A percentile compares a stretch with the other conserved stretches of the same genome.
Evolutionary conservation across 306 rosid species (phyloP).

Genomic region (Medicago arabica): DNA sequence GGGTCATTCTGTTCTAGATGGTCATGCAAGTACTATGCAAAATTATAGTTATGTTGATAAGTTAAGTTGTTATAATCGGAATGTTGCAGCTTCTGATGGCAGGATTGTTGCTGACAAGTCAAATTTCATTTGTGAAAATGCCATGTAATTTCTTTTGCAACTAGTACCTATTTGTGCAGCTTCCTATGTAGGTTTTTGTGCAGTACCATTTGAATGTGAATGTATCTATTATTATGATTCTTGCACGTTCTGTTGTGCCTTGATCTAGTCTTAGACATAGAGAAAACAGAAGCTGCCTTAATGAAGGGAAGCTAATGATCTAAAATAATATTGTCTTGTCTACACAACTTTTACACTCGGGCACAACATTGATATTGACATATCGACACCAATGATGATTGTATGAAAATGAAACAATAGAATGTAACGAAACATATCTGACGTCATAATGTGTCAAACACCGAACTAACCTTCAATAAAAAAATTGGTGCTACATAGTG

Average conservation of each 20-base stretch:
- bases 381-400: neutral
- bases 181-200: constrained; percentile 32
- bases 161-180: constrained; percentile 19
- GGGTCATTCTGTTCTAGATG: constrained; percentile 73
- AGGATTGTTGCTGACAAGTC: constrained; percentile 48
- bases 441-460: too few relatives aligned
- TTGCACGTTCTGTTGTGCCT: neutral
- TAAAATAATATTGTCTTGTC: neutral
- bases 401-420: neutral
- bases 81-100: constrained; percentile 52
- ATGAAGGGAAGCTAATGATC: neutral
- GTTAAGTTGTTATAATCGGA: constrained; percentile 51
- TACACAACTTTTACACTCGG: neutral
- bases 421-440: neutral
- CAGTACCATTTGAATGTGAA: constrained; percentile 22
- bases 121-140: constrained; percentile 46
- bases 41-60: constrained; percentile 46
- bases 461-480: neutral
- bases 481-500: neutral
- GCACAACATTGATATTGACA: neutral
- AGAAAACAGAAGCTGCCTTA: neutral
- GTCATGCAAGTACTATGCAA: constrained; percentile 60
- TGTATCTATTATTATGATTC: constrained; percentile 8
- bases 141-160: constrained; percentile 32
- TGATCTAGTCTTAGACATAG: neutral